Base-by-base conservation (phyloP, 306 rosid species). In the Begonia fuchsioides region DNA sequence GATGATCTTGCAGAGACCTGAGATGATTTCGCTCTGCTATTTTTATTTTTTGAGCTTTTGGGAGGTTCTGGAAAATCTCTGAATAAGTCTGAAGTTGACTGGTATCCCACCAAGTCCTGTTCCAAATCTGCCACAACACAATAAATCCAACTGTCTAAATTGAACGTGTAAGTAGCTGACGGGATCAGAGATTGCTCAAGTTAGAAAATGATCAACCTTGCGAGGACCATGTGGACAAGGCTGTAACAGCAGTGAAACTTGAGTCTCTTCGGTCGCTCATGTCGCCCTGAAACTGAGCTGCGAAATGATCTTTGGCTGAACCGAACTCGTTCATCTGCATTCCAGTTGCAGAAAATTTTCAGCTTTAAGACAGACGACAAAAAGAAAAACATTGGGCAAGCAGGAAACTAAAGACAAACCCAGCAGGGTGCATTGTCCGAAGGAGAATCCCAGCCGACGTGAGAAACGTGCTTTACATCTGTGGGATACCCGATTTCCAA, bases 251-350 rank as follows among this genome's bases (percentile, higher is more conserved):
- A 56, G 69, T 41, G 49, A 84, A 63, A 61, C 58, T 73, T 6
- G 85, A 56, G 52, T 70, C 93, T 65, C 78, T 68, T 17, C 68
- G 50, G 49, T 77, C 92, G 53, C 68, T 67, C 52, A 71, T 50
- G 56, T 60, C 68, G 11, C 82, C 72, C 18, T 76, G 68, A 9
- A 94, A 72, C 0, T 63, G 35, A 6, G 72, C 72, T 39, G 86
- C 50, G 71, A 86, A 86, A 55, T 47, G 16, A 13, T 82, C 83
- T 10, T 92, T 76, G 11, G 59, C 69, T 15, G 67, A 60, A 47
- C 75, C 75, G 60, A 76, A 90, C 13, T 75, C 95, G 50, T 52
- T 70, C 95, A 90, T 79, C 98, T 90, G 84, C 35, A 26, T 26
- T 26, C 5, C 35, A 6, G 8, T 26, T 10, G 5, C 32, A 58